A percentile compares a stretch with the other conserved stretches of the same genome.
Evolutionary conservation across 179 eudicot species (phyloP).

Genomic region (Patellifolia procumbens): DNA sequence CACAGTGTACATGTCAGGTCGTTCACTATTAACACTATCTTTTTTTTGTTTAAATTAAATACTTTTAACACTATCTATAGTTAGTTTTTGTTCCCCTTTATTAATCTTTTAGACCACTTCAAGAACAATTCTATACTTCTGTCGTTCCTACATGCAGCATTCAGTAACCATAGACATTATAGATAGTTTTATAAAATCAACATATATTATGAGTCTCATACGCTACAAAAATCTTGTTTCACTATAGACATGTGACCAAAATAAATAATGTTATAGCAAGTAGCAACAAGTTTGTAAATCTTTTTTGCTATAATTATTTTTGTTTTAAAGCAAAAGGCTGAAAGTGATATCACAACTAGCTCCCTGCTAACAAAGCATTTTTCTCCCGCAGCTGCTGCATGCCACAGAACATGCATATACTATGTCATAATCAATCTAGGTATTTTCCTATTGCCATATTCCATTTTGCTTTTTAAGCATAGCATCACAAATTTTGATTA

Average conservation of each 20-base stretch:
- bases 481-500: background rate
- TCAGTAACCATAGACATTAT: no score
- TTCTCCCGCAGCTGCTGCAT: conserved; percentile 9
- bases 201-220: no score
- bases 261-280: background rate
- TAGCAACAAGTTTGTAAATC: background rate
- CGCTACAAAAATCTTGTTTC: background rate
- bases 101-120: no score
- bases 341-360: conserved; percentile 8
- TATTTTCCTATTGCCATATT: conserved; percentile 4
- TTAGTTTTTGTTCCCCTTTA: no score
- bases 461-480: background rate
- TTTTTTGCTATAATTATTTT: background rate
- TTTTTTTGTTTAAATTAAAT: no score
- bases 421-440: conserved; percentile 21
- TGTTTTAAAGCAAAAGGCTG: background rate
- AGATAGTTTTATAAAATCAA: no score
- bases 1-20: no score
- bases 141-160: no score
- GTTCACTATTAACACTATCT: no score
- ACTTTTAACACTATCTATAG: no score
- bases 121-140: no score
- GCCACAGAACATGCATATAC: conserved; percentile 19
- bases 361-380: conserved; percentile 15
- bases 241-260: background rate